Evolutionary conservation across 179 eudicot species (phyloP), one percentile per base, ranked within the genome.

Genomic region (Amaranthus tricolor): DNA sequence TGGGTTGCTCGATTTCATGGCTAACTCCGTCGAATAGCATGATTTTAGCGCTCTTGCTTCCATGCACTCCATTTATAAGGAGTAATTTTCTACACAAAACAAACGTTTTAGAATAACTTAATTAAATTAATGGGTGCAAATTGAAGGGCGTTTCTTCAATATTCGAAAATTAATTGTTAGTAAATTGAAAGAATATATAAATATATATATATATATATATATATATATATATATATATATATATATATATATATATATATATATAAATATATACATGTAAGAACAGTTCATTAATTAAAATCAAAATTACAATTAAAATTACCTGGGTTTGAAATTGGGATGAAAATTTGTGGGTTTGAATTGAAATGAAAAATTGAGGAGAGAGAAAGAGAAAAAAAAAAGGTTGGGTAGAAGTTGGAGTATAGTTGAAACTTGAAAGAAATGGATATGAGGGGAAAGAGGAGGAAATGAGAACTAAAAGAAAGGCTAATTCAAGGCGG

Each of bases 41-140:
- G 98, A 84, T 80, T 89, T 93, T 44, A 93, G 72, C 47, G 98
- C 94, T 77, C 78, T 79, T 2, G 87, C 90, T 62, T 79, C 92
- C 79, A 89, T 83, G 84, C 89, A 85, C 87, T 88, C 94, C 93
- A 89, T 86, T 58, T 76, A 14, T 66, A 47, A 51, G 16, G 17
- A 56, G 6, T 56, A 56, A 60, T 14, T 43, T 14, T 15, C 16
- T 43, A 44, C 20, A 40, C 43, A 63, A 40, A 63, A 6, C 7
- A 40, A 63, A 5, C 17, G 47, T 44, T 63, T 31, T 44, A 14
- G 45, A 13, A 17, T 15, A 6, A 15, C 0, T 16, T n/a, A 6
- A 7, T 47, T 47, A 65, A 48, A 17, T 49, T n/a, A 48, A 16
- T 48, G 0, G 16, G 5, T 6, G 43, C 55, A 19, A 66, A 48